Base-by-base conservation (phyloP, 352 stramenopile genomes). In the Pythium insidiosum region DNA sequence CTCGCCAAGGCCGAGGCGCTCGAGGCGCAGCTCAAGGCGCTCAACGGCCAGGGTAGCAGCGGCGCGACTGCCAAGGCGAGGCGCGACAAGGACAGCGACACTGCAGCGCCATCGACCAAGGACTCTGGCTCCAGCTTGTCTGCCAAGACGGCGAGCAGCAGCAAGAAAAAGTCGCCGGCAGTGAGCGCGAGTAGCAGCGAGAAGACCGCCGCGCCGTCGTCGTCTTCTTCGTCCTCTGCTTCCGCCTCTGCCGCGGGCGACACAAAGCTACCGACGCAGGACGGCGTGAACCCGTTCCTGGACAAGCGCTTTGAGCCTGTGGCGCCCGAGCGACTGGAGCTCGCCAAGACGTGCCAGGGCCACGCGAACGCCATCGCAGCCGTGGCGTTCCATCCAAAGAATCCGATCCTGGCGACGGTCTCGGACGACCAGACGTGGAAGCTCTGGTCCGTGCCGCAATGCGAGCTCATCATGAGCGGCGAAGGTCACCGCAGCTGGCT, bases 371-470 rank as follows among this genome's bases (percentile, higher is more conserved):
- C 84, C 19, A 81, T 97, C 26, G 79, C 88, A 1, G 76, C 76
- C 13, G 56, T 96, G 19, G 86, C 85, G 26, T 97, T 97, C 52
- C 90, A 97, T 58, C 92, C 93, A 3, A 94, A 91, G 40, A 97
- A 97, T 43, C 70, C 83, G 13, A 83, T 96, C 23, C 36, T 97
- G n/a, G 88, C 92, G 16, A 97, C 84, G 4, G 88, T 91, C 16
- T 96, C 80, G 36, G 90, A 97, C 59, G 93, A 98, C 60, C 71
- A 94, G 58, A 97, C 88, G 25, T 97, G 91, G 90, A 97, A 97
- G 58, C 66, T 98, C 38, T 98, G 92, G 93, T 95, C 75, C 13
- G 66, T 97, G 12, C 89, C 90, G 12, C 77, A 87, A 37, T 88
- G 84, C 38, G 88, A 98, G 56, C 79, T 97, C 31, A 88, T 97